Conservation (phyloP, 2,329 filamentous ascomycete species). For the Trichoderma oligosporum region DNA sequence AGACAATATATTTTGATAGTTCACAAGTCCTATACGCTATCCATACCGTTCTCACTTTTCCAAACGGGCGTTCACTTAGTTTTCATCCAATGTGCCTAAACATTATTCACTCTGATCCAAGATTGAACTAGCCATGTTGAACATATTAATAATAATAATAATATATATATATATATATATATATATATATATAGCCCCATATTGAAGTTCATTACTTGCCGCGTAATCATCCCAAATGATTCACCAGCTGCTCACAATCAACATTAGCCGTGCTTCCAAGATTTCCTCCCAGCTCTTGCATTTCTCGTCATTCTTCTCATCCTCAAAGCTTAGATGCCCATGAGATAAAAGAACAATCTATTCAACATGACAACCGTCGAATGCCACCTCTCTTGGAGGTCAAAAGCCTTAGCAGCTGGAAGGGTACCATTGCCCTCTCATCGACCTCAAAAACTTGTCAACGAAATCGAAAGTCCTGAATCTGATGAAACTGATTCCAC, state of each 20-base stretch:
- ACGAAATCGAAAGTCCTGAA: neutral
- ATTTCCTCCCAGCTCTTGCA: neutral
- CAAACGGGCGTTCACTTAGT: neutral
- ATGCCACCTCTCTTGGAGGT: neutral
- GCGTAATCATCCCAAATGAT: neutral
- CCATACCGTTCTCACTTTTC: neutral
- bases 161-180: neutral
- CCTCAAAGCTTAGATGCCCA: neutral
- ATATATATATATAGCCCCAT: neutral
- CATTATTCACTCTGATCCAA: neutral
- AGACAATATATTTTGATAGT: too few species aligned
- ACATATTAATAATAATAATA: neutral
- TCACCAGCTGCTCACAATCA: neutral
- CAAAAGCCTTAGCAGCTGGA: neutral
- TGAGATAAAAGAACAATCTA: neutral
- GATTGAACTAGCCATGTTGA: neutral
- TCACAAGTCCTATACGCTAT: neutral
- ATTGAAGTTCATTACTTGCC: too few species aligned
- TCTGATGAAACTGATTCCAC: neutral
- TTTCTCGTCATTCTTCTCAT: neutral
- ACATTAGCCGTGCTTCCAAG: neutral
- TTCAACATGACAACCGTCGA: too few species aligned
- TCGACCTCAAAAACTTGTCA: neutral
- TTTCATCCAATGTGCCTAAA: neutral
- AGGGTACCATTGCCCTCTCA: neutral